Evolutionary conservation across 768 basidiomycete genomes (phyloP), one percentile per base, ranked within the genome.

Genomic region (Sarcodon sp.): DNA sequence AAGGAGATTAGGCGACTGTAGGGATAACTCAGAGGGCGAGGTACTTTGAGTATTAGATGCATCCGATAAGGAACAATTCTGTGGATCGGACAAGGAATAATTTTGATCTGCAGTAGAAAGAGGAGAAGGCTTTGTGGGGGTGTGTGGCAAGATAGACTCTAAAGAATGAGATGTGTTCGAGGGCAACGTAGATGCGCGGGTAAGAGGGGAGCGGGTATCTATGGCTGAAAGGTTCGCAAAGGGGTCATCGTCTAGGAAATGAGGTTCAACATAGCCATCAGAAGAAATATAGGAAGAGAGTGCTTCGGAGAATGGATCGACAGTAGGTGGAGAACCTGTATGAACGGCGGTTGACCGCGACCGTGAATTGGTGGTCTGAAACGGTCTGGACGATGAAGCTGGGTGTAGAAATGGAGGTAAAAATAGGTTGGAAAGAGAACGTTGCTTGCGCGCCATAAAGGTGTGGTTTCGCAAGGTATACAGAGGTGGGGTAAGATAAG

Each of bases 211-310:
- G 44, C 32, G 46, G 49, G 33, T 35, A 50, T 47, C 7, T 53
- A 9, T 7, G 56, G 53, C 18, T 50, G 70, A 64, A 11, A 81
- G 66, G 51, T 79, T 76, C 16, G 84, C 84, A 55, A 87, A 87
- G 1, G 84, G 84, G 55, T 87, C 84, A 46, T 80, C 77, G 55
- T 85, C 83, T 21, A 83, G 65, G 15, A 84, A 68, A 54, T 62
- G 57, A 7, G 62, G 56, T 13, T 65, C 58, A 35, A 45, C 51
- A 7, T 37, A 21, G 35, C 41, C 34, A 21, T 46, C 44, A 15
- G 35, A 18, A 38, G 48, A 35, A 9, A 43, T 38, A n/a, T 53
- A 33, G n/a, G 50, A 34, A 10, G 44, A 48, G 6, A n/a, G 27
- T 27, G 39, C n/a, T 31, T 21, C 16, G 13, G 37, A 45, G 49